Base-by-base conservation (phyloP, 371 early-diverging fungal species). In the Entomophthora muscae region DNA sequence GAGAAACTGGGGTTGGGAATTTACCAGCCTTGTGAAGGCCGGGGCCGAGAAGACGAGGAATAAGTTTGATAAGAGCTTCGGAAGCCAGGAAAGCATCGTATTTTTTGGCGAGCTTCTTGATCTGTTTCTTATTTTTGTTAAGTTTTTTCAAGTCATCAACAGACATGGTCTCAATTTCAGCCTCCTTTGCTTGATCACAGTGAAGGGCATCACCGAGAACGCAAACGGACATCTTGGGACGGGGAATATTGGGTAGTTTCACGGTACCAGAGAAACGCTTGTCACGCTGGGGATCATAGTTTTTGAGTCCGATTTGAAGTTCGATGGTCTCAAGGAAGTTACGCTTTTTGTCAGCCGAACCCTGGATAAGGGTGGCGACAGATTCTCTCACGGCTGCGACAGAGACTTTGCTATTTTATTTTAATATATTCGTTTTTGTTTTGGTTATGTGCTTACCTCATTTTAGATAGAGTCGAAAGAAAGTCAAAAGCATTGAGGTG, bases 221-320 rank as follows among this genome's bases (percentile, higher is more conserved):
- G 80, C 93, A 91, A 72, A 94, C 86, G 72, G 85, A 88, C 84
- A 92, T 84, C 72, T 86, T 84, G 72, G 91, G 95, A 73, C 91
- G 84, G 68, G 94, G 93, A 69, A 89, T 78, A 80, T 91, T 80
- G 73, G 98, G 95, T 66, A 95, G 85, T 82, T 80, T 83, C 78
- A 97, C 87, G 73, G 95, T 91, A 72, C 96, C 96, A 69, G 89
- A 86, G 86, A 98, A 93, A 90, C 95, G 96, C 85, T 95, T 95
- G 79, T 98, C 99, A 81, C 95, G 88, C 79, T 93, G 94, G 71
- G 95, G 93, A 85, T 98, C 98, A 88, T 96, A 98, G 87, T 97
- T 96, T 89, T 97, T 98, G 66, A 97, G 82, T 76, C 94, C 93
- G 72, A 97, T 86, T 80, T 97, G 96, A 73, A 98, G 86, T 79